Evolutionary conservation across 2,329 filamentous ascomycete genomes (phyloP).

Genomic region (Geoglossum cookeanum): DNA sequence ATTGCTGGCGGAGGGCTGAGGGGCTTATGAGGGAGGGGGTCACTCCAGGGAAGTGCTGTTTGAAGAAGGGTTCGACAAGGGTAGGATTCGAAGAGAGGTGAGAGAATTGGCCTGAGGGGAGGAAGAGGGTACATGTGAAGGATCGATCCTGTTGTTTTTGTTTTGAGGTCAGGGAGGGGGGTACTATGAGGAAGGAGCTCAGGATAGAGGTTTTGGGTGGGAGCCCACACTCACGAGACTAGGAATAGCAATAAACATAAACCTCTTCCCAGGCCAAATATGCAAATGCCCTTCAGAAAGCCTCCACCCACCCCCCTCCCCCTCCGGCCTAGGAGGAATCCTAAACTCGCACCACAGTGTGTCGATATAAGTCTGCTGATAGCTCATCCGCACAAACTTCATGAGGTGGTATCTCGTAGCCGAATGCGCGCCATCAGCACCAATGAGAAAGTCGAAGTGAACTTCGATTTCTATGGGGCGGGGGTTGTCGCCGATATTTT

Average conservation of each 20-base stretch:
- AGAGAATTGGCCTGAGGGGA: slow-evolving; percentile 51
- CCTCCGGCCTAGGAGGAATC: slow-evolving; percentile 36
- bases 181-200: too few species aligned
- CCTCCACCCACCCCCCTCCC: slow-evolving; percentile 30
- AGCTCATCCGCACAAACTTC: slow-evolving; percentile 84
- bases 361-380: slow-evolving; percentile 87
- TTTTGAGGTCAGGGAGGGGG: slow-evolving; percentile 6
- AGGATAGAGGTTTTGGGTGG: too few species aligned
- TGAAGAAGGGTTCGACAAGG: slow-evolving; percentile 53
- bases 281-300: slow-evolving; percentile 89
- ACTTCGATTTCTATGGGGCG: slow-evolving; percentile 59
- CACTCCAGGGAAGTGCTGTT: slow-evolving; percentile 72
- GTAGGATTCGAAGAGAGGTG: slow-evolving; percentile 44
- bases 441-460: slow-evolving; percentile 80
- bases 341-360: slow-evolving; percentile 94
- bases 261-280: slow-evolving; percentile 86
- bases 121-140: slow-evolving; percentile 89
- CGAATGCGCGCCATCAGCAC: slow-evolving; percentile 88
- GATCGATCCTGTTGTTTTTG: slow-evolving; percentile 52
- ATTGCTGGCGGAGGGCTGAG: slow-evolving; percentile 51
- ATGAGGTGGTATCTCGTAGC: slow-evolving; percentile 83
- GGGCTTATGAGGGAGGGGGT: slow-evolving; percentile 46
- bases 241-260: slow-evolving; percentile 98
- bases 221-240: slow-evolving; percentile 29
- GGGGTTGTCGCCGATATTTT: slow-evolving; percentile 14